Percentiles rank a stretch among this genome's conserved stretches.
Evolutionary conservation across 1,284 basidiomycete species (phyloP).

Genomic region (Erythrobasidium hasegawianum): DNA sequence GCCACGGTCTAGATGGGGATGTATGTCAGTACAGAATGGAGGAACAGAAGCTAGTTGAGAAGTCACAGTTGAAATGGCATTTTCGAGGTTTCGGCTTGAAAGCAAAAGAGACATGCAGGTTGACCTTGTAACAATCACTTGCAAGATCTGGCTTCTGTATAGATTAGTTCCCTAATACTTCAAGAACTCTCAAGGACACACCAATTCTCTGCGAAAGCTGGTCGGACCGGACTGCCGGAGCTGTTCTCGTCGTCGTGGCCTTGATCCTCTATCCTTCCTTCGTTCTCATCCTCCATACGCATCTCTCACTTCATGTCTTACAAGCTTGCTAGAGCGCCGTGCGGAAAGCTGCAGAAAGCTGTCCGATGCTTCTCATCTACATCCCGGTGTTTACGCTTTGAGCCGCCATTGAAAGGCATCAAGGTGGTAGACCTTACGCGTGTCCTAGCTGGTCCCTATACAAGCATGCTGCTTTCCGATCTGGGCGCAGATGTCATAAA

Average conservation of each 20-base stretch:
- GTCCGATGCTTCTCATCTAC: constrained; percentile 21
- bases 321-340: too few relatives aligned
- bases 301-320: too few relatives aligned
- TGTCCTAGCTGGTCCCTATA: constrained; percentile 81
- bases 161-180: too few relatives aligned
- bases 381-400: constrained; percentile 30
- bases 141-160: too few relatives aligned
- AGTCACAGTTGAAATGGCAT: constrained; percentile 29
- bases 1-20: constrained; percentile 8
- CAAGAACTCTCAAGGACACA: too few relatives aligned
- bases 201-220: too few relatives aligned
- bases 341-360: too few relatives aligned
- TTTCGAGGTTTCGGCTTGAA: background rate
- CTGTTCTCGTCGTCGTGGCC: too few relatives aligned
- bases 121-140: background rate
- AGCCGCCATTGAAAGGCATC: constrained; percentile 71
- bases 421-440: constrained; percentile 80
- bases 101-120: background rate
- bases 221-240: too few relatives aligned
- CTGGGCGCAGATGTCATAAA: constrained; percentile 85
- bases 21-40: background rate
- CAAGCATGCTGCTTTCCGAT: constrained; percentile 84
- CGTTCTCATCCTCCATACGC: too few relatives aligned
- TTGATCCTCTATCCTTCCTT: too few relatives aligned
- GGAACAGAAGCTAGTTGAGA: background rate